Base-by-base conservation (phyloP, 2,329 filamentous ascomycete species). In the Colletotrichum lini region DNA sequence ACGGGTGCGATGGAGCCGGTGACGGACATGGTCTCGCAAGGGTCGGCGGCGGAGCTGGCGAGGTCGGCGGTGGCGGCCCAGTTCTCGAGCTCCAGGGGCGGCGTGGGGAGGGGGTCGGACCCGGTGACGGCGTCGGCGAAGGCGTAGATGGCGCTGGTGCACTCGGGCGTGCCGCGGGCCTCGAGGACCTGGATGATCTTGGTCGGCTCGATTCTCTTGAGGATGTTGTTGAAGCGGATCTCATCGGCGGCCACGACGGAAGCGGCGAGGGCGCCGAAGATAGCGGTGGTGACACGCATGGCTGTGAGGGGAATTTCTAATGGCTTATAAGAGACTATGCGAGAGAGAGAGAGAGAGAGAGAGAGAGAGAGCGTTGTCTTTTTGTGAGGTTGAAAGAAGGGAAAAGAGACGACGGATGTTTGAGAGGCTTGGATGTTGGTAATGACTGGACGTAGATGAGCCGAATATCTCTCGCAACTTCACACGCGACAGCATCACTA, bases 221-320 rank as follows among this genome's bases (percentile, higher is more conserved):
- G 30, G 12, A 61, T 9, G 6, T 61, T 47, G n/a, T 61, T 47
- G n/a, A 61, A 30, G 58, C 21, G n/a, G 12, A 61, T 38, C 3
- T 61, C 45, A 4, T 49, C 30, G 44, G 44, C 44, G 45, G 44
- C n/a, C 8, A 38, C 30, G 26, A 40, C 21, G 26, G 45, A 4
- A n/a, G 58, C 45, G 58, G 45, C 58, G 58, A 61, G n/a, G 50
- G 45, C 58, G 58, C 58, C 58, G 30, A 61, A 30, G 58, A 61
- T 7, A 9, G 35, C 58, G 30, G 58, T 50, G 16, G 58, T 9
- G 16, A 49, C 58, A n/a, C 58, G 58, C 58, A 61, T 61, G n/a
- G 13, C 13, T 21, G 30, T 10, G 30, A 18, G 4, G 52, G 52
- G 10, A 8, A 26, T 30, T 9, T 53, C 16, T 35, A 16, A n/a